These are phyloP conservation scores for Kluyveromyces sp. DNA, from an alignment of 1,139 yeast genomes.

Conservation along the genomic window DNA sequence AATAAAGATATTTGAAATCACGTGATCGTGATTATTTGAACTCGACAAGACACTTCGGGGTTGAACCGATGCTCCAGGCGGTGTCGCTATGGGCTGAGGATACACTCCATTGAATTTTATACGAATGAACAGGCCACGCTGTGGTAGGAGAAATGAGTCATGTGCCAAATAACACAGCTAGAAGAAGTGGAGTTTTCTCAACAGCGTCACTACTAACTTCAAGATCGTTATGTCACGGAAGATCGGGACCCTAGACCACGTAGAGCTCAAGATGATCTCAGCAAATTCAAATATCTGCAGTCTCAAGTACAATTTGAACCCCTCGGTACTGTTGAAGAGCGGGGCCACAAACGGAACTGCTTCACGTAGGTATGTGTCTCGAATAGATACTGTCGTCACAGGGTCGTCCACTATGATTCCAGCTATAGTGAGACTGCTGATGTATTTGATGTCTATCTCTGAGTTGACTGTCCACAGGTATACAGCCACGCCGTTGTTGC, in stretches of 20 bases:
- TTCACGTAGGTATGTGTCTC: conserved; percentile 9
- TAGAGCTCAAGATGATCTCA: conserved; percentile 18
- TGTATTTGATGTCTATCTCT: conserved; percentile 37
- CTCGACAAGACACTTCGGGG: too few relatives aligned
- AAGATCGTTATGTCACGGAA: conserved; percentile 22
- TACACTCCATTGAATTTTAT: too few relatives aligned
- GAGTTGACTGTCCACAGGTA: conserved; percentile 81
- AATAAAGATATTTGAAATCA: not conserved
- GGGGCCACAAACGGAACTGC: conserved; percentile 18
- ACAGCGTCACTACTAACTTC: conserved; percentile 16
- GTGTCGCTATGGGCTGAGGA: too few relatives aligned
- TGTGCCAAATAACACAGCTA: conserved; percentile 7
- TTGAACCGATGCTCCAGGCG: too few relatives aligned
- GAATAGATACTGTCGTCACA: conserved; percentile 12
- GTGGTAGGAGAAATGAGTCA: too few relatives aligned
- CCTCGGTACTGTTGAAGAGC: conserved; percentile 18
- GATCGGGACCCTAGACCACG: conserved; percentile 24
- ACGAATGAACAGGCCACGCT: too few relatives aligned
- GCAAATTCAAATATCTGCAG: conserved; percentile 18
- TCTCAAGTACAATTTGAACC: conserved; percentile 23
- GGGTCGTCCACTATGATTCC: conserved; percentile 65
- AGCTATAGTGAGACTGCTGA: conserved; percentile 40
- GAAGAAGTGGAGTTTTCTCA: conserved; percentile 22
- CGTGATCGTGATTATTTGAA: too few relatives aligned
- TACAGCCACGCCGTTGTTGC: conserved; percentile 43